These are phyloP conservation scores for Picea glauca DNA, from an alignment of 75 land plant species.

Conservation along the genomic window DNA sequence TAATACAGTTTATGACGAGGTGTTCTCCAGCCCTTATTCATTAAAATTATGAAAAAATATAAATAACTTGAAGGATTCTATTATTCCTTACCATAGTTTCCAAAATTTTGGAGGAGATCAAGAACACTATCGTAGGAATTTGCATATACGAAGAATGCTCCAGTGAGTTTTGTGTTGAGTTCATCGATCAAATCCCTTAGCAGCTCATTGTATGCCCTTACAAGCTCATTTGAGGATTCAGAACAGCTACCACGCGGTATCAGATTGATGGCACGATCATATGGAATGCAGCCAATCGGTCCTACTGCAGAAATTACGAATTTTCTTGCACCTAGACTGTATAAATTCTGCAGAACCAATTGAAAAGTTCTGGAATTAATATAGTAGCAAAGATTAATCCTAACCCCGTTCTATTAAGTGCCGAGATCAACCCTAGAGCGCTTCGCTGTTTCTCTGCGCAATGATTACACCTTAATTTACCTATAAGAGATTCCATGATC, in stretches of 20 bases:
- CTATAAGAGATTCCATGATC: background rate
- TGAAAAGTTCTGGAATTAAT: too few relatives aligned
- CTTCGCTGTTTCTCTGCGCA: too few relatives aligned
- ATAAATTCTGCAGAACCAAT: conserved; percentile 46
- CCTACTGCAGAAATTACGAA: conserved; percentile 68
- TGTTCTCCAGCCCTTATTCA: too few relatives aligned
- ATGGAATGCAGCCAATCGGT: conserved; percentile 92
- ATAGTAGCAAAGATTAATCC: too few relatives aligned
- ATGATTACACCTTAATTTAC: too few relatives aligned
- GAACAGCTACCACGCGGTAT: conserved; percentile 38
- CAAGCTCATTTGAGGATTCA: conserved; percentile 52
- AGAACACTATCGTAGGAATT: conserved; percentile 67
- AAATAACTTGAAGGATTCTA: background rate
- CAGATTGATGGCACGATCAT: conserved; percentile 50
- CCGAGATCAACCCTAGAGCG: too few relatives aligned
- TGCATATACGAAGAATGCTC: conserved; percentile 53
- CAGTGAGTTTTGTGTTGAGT: conserved; percentile 47
- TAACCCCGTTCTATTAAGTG: too few relatives aligned
- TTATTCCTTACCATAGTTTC: conserved; percentile 44
- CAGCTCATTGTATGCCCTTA: conserved; percentile 42
- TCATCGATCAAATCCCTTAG: conserved; percentile 49
- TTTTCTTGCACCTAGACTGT: conserved; percentile 71
- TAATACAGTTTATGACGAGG: background rate
- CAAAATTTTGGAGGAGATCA: conserved; percentile 64
- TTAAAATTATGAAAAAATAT: too few relatives aligned